phyloP scores from a whole-genome alignment of 345 rosid genomes.

The Melaleuca alternifolia region DNA sequence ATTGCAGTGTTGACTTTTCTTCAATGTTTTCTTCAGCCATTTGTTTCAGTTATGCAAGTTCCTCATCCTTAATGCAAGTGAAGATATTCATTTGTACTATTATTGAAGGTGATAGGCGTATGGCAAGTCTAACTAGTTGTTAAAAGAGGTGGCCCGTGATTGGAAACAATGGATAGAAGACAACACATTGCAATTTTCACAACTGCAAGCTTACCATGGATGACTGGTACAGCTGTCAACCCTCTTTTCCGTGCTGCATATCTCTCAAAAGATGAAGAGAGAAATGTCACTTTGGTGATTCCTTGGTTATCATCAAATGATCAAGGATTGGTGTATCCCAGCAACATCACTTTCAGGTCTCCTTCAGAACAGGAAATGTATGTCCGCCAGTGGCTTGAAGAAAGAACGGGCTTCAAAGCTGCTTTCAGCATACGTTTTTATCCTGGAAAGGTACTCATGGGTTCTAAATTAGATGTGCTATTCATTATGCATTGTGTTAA shows the following conservation, averaged over 20 bases:
- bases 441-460: slow-evolving; percentile 64
- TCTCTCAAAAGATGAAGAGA: slow-evolving; percentile 63
- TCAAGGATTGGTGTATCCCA: slow-evolving; percentile 70
- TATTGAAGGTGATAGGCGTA: not conserved
- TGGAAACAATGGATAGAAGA: slow-evolving; percentile 37
- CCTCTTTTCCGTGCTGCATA: slow-evolving; percentile 95
- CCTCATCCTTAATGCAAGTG: not conserved
- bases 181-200: slow-evolving; percentile 78
- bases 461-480: not conserved
- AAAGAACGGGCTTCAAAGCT: slow-evolving; percentile 45
- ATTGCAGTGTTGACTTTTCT: not conserved
- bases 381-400: slow-evolving; percentile 73
- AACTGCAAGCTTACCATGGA: slow-evolving; percentile 95
- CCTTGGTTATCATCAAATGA: slow-evolving; percentile 79
- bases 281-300: slow-evolving; percentile 72
- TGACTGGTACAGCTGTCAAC: slow-evolving; percentile 96
- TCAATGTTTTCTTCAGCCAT: not conserved
- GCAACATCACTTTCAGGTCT: slow-evolving; percentile 37
- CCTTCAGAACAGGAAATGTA: slow-evolving; percentile 65
- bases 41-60: not conserved
- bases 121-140: not conserved
- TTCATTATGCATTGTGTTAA: not conserved
- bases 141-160: not conserved
- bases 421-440: slow-evolving; percentile 54
- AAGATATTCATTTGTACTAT: not conserved